Base-by-base conservation (phyloP, 2,329 filamentous ascomycete species). In the Biscogniauxia sp. region DNA sequence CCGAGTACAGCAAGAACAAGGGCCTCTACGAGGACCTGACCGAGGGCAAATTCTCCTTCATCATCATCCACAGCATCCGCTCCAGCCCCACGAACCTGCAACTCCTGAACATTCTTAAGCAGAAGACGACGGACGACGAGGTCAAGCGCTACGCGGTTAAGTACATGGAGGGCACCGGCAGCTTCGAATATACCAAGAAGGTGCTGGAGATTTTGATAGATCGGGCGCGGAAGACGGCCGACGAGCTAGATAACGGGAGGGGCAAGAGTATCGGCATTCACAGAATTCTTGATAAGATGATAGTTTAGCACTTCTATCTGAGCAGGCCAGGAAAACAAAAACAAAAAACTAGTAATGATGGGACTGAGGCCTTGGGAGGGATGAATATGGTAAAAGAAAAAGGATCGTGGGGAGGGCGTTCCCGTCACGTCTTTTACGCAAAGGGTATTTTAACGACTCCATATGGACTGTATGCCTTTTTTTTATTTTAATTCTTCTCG, bases 1-100 rank as follows among this genome's bases (percentile, higher is more conserved):
- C 78, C n/a, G 82, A 88, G 70, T 97, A 97, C 80, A 88, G 88
- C 45, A 82, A 89, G 65, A 94, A 96, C 76, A 98, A 98, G 79
- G 95, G 94, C 55, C 85, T 97, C 68, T 96, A 92, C 76, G 94
- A 98, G 79, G 95, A 98, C 76, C 79, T 98, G 69, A 97, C 93
- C 0, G 95, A 98, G 79, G 94, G 94, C 65, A 98, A 98, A 82
- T 97, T 97, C 79, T 94, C 90, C 25, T 97, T 97, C 74, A 93
- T 93, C 50, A 88, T 98, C 70, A 97, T 98, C 70, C 94, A 98
- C 78, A 90, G 90, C 74, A 96, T 98, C 68, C 90, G 91, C 62
- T 80, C 89, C 61, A 85, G 93, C 72, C 91, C 86, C 19, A 77
- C 79, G 28, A 91, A 93, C 72, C 81, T 90, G 67, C 89, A 96